These are phyloP conservation scores for Peronospora destructor DNA, from an alignment of 352 stramenopile species.

Conservation along the genomic window DNA sequence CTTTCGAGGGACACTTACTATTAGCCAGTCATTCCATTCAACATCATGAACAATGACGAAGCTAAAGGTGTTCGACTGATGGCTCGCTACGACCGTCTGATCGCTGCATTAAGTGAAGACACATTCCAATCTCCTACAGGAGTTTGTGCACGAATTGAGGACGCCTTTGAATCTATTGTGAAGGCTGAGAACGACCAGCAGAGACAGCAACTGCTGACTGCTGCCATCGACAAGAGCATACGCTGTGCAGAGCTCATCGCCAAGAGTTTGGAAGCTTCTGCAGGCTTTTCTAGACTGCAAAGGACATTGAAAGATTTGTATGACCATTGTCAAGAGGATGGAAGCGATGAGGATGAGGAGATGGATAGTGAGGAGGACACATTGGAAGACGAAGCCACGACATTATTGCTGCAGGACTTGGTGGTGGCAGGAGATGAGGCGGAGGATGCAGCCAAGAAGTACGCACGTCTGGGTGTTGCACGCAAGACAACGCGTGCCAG, in stretches of 20 bases:
- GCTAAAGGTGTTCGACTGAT: constrained; percentile 13
- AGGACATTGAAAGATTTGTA: constrained; percentile 31
- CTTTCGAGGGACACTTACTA: constrained; percentile 1
- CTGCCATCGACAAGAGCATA: constrained; percentile 48
- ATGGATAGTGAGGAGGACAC: constrained; percentile 37
- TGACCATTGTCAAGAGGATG: constrained; percentile 18
- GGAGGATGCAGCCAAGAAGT: constrained; percentile 41
- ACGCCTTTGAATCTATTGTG: constrained; percentile 25
- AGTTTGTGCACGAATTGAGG: constrained; percentile 32
- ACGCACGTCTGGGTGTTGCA: constrained; percentile 41
- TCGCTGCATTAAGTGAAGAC: constrained; percentile 54
- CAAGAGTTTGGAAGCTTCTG: constrained; percentile 46
- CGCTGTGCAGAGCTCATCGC: constrained; percentile 75
- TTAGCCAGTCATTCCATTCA: constrained; percentile 20
- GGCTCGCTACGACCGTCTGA: constrained; percentile 53
- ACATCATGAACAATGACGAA: constrained; percentile 8
- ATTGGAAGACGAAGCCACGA: constrained; percentile 32
- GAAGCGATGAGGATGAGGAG: constrained; percentile 29
- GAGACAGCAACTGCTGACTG: constrained; percentile 33
- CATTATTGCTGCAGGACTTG: constrained; percentile 53
- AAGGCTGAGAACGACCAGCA: constrained; percentile 21
- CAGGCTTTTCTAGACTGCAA: constrained; percentile 42
- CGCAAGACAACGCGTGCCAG: constrained; percentile 50
- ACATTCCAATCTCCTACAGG: constrained; percentile 31
- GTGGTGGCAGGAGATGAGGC: constrained; percentile 44